Evolutionary conservation across 805 yeast genomes (phyloP).

Genomic region (Schwanniomyces sp.): DNA sequence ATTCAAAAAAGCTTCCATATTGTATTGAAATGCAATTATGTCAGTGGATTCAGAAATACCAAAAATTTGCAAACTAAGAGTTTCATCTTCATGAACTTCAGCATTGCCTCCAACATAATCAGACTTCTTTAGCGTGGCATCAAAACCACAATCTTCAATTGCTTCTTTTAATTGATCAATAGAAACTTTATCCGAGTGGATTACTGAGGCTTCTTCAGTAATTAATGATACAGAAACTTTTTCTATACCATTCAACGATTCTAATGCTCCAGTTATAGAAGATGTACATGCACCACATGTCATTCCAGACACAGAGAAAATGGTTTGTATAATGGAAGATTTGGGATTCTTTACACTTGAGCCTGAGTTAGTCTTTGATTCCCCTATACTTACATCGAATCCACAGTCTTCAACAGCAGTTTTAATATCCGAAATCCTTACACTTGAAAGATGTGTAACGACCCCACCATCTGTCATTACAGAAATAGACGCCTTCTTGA

Average conservation of each 20-base stretch:
- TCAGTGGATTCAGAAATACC: conserved; percentile 32
- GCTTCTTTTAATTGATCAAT: conserved; percentile 44
- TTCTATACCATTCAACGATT: conserved; percentile 49
- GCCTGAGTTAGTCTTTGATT: neutral
- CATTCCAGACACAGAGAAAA: conserved; percentile 58
- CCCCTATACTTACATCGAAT: conserved; percentile 43
- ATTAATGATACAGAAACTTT: conserved; percentile 66
- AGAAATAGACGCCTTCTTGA: conserved; percentile 58
- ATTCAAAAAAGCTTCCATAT: conserved; percentile 38
- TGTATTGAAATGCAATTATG: conserved; percentile 29
- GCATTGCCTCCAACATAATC: neutral
- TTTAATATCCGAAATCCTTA: conserved; percentile 16
- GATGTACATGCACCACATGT: conserved; percentile 84
- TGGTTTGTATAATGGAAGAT: neutral
- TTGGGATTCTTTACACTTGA: neutral
- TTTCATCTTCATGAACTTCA: conserved; percentile 22
- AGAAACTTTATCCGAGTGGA: conserved; percentile 39
- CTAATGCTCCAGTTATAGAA: conserved; percentile 58
- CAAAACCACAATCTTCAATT: conserved; percentile 61
- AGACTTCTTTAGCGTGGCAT: conserved; percentile 12
- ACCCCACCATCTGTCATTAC: conserved; percentile 70
- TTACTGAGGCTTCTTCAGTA: conserved; percentile 69
- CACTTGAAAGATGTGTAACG: conserved; percentile 43
- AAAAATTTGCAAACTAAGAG: conserved; percentile 27
- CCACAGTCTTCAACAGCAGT: conserved; percentile 48